Evolutionary conservation across 2,329 filamentous ascomycete species (phyloP).

Genomic region (Ophiostoma australiae): DNA sequence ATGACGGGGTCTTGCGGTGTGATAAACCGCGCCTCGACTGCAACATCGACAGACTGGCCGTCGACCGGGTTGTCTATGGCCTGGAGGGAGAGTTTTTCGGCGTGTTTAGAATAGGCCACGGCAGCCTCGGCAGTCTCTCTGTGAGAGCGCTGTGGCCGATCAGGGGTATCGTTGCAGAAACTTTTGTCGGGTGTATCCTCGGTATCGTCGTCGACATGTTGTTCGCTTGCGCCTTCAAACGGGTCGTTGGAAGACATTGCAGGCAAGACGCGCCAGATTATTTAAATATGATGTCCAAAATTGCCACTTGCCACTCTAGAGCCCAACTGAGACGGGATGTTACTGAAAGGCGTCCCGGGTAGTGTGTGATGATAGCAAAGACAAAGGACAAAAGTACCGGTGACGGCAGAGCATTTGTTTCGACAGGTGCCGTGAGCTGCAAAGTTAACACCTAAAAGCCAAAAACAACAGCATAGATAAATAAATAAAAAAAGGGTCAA

Average conservation of each 20-base stretch:
- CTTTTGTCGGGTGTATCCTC: not conserved
- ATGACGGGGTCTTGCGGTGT: conserved; percentile 70
- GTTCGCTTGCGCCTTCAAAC: not conserved
- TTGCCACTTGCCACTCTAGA: not conserved
- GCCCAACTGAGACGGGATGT: not conserved
- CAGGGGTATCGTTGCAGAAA: not conserved
- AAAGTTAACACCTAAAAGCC: not conserved
- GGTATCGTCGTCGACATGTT: not conserved
- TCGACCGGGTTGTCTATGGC: conserved; percentile 29
- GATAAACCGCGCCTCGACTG: conserved; percentile 58
- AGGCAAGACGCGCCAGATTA: not conserved
- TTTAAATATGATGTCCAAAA: not conserved
- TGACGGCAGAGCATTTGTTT: not conserved
- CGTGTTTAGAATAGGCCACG: conserved; percentile 57
- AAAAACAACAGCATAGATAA: not conserved
- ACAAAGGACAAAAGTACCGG: conserved; percentile 5
- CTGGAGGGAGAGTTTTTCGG: conserved; percentile 51
- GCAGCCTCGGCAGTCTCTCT: conserved; percentile 39
- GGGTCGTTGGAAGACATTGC: not conserved
- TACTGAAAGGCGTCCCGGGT: not conserved
- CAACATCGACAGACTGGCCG: conserved; percentile 39
- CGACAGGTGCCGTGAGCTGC: not conserved
- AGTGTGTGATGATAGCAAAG: not conserved
- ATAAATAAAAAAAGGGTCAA: not conserved
- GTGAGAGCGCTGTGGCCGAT: conserved; percentile 25